Base-by-base conservation (phyloP, 2,329 filamentous ascomycete genomes). In the Sarocladiaceae sp. region DNA sequence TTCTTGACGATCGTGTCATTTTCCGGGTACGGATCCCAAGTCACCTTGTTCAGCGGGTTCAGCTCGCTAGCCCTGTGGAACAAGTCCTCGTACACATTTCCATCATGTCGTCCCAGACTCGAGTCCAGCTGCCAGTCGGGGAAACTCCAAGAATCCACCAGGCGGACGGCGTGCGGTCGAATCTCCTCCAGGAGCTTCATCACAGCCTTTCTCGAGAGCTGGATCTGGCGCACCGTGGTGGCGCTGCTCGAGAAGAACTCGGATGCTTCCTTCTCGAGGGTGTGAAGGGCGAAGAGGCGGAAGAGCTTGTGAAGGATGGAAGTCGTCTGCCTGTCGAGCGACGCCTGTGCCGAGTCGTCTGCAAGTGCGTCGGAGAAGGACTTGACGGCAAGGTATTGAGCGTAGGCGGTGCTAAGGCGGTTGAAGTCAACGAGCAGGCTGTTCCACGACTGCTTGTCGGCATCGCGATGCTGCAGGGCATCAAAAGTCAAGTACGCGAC, bases 81-180 rank as follows among this genome's bases (percentile, higher is more conserved):
- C 68, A 89, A 72, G 54, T 88, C 85, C 59, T 86, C 82, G 53
- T 89, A 89, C 1, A 88, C 85, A 54, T 83, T 81, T 16, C 85
- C 85, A 48, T 89, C 85, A 33, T 75, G 76, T 2, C 83, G 70
- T 1, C 85, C 85, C 31, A 89, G 61, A 47, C 77, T 80, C 53
- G 76, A 82, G 58, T 89, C 84, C 2, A 89, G 72, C 54, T 86
- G 82, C 82, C 82, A 89, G 58, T 89, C 85, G 1, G 84, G 80
- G 63, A 89, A 86, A 48, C 78, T 76, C 85, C 85, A 89, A 0
- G 81, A 69, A 55, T 89, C 85, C 0, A 88, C 84, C 10, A 89
- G 65, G 10, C 77, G 64, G 12, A 89, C 72, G 1, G 85, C 83
- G 57, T 89, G 85, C 3, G 85, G 85, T 5, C 85, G 71, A 48